Evolutionary conservation across 225 moss, liverwort and hornwort genomes (phyloP).

Genomic region (Pleurozium schreberi): DNA sequence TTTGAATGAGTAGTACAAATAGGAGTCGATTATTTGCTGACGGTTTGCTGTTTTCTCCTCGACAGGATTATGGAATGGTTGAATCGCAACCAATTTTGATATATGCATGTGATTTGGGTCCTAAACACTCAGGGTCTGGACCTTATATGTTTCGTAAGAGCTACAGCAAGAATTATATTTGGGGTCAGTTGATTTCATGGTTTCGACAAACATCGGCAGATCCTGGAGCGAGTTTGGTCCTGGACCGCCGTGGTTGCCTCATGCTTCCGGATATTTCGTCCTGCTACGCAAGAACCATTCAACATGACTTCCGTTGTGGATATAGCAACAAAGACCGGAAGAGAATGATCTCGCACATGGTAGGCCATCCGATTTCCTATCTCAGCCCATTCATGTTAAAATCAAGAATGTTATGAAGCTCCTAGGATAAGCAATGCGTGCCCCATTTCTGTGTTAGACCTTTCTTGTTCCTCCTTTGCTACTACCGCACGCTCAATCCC

Average conservation of each 20-base stretch:
- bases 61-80: slow-evolving; percentile 69
- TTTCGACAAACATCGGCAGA: slow-evolving; percentile 82
- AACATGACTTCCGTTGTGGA: slow-evolving; percentile 75
- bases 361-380: slow-evolving; percentile 2
- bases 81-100: slow-evolving; percentile 64
- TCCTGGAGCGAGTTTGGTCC: slow-evolving; percentile 79
- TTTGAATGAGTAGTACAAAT: neutral
- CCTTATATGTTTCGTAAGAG: slow-evolving; percentile 54
- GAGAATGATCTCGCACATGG: slow-evolving; percentile 84
- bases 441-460: neutral
- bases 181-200: slow-evolving; percentile 97
- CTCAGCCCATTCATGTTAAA: neutral
- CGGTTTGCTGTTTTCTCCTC: neutral
- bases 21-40: neutral
- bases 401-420: neutral
- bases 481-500: neutral
- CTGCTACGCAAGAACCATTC: slow-evolving; percentile 82
- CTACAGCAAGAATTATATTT: slow-evolving; percentile 82
- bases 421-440: neutral
- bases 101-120: slow-evolving; percentile 88
- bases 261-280: slow-evolving; percentile 89
- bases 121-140: slow-evolving; percentile 62
- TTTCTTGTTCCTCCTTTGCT: neutral
- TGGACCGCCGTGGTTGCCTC: slow-evolving; percentile 87
- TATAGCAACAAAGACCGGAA: slow-evolving; percentile 84